Evolutionary conservation across 2,329 filamentous ascomycete genomes (phyloP).

Genomic region (Zarea fungicola): DNA sequence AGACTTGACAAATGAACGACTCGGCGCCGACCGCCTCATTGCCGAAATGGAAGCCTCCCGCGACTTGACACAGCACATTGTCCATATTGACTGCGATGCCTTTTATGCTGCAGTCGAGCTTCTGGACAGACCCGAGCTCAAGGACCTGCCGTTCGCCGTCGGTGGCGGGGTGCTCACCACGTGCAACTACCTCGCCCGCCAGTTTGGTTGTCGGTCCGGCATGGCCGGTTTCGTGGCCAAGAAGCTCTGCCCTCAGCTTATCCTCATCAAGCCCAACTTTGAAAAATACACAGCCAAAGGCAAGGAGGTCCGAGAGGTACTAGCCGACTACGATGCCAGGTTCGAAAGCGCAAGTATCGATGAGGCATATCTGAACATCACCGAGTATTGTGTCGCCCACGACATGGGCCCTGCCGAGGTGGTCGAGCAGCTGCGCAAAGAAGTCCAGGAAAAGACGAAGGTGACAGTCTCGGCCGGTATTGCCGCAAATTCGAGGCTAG

Average conservation of each 20-base stretch:
- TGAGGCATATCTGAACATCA: conserved; percentile 94
- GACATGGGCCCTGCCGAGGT: conserved; percentile 64
- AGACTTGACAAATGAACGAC: conserved; percentile 67
- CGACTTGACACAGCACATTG: conserved; percentile 77
- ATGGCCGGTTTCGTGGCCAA: conserved; percentile 96
- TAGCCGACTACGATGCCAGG: conserved; percentile 80
- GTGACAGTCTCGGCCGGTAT: conserved; percentile 94
- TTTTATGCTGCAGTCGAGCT: conserved; percentile 96
- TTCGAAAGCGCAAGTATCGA: conserved; percentile 95
- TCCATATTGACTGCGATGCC: conserved; percentile 95
- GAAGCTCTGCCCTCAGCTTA: conserved; percentile 83
- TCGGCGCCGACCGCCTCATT: conserved; percentile 76
- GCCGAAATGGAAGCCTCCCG: conserved; percentile 70
- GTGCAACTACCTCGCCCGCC: conserved; percentile 83
- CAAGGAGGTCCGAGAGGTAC: conserved; percentile 73
- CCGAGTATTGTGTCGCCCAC: conserved; percentile 71
- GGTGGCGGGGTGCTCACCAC: conserved; percentile 63
- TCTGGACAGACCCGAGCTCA: conserved; percentile 76
- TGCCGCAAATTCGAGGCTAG: conserved; percentile 84
- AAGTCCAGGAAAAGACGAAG: conserved; percentile 69
- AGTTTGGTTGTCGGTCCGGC: conserved; percentile 84
- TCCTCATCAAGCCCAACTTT: conserved; percentile 80
- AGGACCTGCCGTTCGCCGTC: conserved; percentile 84
- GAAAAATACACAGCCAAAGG: conserved; percentile 90
- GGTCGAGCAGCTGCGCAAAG: conserved; percentile 69